Base-by-base conservation (phyloP, 2,329 filamentous ascomycete species). In the Fusarium verticillioides region DNA sequence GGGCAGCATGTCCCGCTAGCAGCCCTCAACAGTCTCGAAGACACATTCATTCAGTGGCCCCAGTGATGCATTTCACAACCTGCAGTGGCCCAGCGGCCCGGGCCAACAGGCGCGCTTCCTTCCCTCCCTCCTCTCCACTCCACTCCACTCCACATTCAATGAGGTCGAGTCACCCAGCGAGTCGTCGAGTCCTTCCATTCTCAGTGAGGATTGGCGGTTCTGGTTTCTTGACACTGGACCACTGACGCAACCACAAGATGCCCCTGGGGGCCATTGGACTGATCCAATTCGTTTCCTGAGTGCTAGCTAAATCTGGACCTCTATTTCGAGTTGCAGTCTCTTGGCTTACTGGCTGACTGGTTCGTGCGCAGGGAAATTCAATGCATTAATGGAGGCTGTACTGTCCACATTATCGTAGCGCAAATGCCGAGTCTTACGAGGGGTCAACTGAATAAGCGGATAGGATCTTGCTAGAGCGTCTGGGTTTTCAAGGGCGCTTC, bases 11-110 rank as follows among this genome's bases (percentile, higher is more conserved):
- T 23, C 23, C 23, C 23, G 23, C 23, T 23, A 23, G 69, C 66
- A 66, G 67, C 64, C 63, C 62, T 75, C 71, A 60, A 69, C 64
- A 70, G 70, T 36, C 57, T 71, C 40, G 43, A 53, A 59, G 49
- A 23, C 54, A 61, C 53, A 39, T 59, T 63, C 73, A 76, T 59
- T 23, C 23, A 23, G 23, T 73, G 72, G 64, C 37, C 64, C 71
- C 70, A 73, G 60, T 63, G 40, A 42, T 67, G 69, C 71, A 76
- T 76, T 70, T 70, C 70, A 74, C 63, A 58, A 73, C 66, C 66
- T 68, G 73, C 70, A 70, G 63, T 70, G 73, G 71, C 39, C 71
- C 65, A 74, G 64, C 52, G 61, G 65, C 65, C 57, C 54, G 58
- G 58, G 53, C 67, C 69, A 72, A 70, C 68, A 66, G 56, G 47